Conservation (phyloP, 805 yeast genomes). For the Lipomyces anomalus region DNA sequence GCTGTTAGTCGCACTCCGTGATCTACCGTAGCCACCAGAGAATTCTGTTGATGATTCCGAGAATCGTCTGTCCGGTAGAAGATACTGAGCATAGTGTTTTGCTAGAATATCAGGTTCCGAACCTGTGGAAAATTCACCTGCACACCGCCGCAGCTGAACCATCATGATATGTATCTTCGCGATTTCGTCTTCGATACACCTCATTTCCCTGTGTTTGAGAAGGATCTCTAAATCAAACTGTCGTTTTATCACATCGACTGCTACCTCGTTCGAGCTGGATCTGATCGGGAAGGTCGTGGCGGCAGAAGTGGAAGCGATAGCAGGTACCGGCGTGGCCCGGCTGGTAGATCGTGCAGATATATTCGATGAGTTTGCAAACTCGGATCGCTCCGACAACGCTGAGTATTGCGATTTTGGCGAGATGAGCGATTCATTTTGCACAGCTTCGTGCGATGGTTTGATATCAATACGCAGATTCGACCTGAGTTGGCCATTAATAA, state of each 20-base stretch:
- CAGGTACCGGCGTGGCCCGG: too few species aligned
- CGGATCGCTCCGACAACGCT: too few species aligned
- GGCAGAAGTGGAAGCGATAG: too few species aligned
- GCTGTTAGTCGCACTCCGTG: slow-evolving; percentile 3
- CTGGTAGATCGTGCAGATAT: too few species aligned
- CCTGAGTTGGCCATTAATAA: too few species aligned
- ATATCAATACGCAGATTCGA: too few species aligned
- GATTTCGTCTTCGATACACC: slow-evolving; percentile 33
- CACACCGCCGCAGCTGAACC: slow-evolving; percentile 30
- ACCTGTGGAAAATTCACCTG: slow-evolving; percentile 8
- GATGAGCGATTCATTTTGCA: too few species aligned
- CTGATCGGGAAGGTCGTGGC: not conserved
- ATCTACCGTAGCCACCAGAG: not conserved
- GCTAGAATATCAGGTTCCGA: slow-evolving; percentile 26
- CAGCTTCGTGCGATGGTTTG: too few species aligned
- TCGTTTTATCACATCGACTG: slow-evolving; percentile 18
- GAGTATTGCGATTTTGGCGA: too few species aligned
- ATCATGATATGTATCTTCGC: slow-evolving; percentile 34
- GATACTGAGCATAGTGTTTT: slow-evolving; percentile 26
- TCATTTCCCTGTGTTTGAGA: slow-evolving; percentile 35
- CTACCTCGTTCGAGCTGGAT: slow-evolving; percentile 1
- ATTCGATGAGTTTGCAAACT: too few species aligned
- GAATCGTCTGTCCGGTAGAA: slow-evolving; percentile 21
- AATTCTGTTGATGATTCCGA: not conserved
- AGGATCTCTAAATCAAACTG: slow-evolving; percentile 36